Conservation (phyloP, 2,329 filamentous ascomycete species). For the Aotearoamyces nothofagi region DNA sequence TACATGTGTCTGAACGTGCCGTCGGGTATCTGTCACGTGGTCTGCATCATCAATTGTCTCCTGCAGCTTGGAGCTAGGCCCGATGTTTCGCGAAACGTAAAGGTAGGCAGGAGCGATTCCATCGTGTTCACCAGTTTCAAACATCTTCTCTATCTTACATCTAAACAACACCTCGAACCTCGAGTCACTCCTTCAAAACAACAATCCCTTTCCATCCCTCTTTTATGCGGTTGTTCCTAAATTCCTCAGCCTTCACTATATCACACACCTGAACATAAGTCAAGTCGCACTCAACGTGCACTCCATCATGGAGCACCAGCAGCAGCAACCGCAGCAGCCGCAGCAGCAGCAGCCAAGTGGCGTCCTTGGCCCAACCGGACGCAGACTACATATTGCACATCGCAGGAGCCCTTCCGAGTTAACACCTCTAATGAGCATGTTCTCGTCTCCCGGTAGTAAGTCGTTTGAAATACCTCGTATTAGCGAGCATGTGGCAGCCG, state of each 20-base stretch:
- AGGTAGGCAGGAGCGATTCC: too few species aligned
- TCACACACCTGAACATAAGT: conserved; percentile 5
- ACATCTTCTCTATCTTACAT: background rate
- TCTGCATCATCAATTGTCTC: too few species aligned
- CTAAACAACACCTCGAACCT: conserved; percentile 1
- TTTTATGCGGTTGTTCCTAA: conserved; percentile 1
- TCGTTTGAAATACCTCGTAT: too few species aligned
- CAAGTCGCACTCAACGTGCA: conserved; percentile 31
- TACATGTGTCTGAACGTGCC: too few species aligned
- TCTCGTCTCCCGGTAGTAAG: conserved; percentile 43
- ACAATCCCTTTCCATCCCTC: background rate
- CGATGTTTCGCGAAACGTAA: too few species aligned
- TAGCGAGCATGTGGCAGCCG: too few species aligned
- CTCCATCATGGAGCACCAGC: conserved; percentile 26
- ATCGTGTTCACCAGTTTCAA: too few species aligned
- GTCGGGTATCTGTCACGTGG: too few species aligned
- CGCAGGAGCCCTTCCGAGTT: conserved; percentile 93
- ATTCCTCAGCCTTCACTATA: too few species aligned
- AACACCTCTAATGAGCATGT: conserved; percentile 95
- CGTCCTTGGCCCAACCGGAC: conserved; percentile 62
- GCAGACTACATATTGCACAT: conserved; percentile 92
- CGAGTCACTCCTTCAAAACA: conserved; percentile 1
- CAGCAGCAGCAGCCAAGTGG: conserved; percentile 31
- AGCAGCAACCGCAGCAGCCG: conserved; percentile 40
- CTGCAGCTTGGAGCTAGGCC: too few species aligned